Percentiles rank a stretch among this genome's conserved stretches.
Evolutionary conservation across 371 early-diverging fungal genomes (phyloP).

Genomic region (Coemansia sp.): DNA sequence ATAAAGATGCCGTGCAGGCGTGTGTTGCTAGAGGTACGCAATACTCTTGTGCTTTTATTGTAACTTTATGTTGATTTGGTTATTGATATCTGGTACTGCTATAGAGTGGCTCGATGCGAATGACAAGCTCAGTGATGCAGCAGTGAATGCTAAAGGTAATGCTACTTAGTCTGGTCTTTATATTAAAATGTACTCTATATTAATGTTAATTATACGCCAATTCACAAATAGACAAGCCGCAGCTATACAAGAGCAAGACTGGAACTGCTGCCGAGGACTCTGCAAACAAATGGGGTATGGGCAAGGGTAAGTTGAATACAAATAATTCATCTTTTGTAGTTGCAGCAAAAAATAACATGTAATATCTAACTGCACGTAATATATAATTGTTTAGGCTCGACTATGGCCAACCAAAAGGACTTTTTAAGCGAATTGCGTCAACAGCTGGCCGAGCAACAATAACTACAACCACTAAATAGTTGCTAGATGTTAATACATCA

Average conservation of each 20-base stretch:
- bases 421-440: slow-evolving; percentile 44
- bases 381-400: slow-evolving; percentile 24
- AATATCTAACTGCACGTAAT: neutral
- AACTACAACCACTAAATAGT: neutral
- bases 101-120: slow-evolving; percentile 44
- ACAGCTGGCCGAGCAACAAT: slow-evolving; percentile 16
- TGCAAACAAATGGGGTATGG: slow-evolving; percentile 23
- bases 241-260: slow-evolving; percentile 22
- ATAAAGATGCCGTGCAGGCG: no score
- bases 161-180: neutral
- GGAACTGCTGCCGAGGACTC: neutral
- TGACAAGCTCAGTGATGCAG: slow-evolving; percentile 22
- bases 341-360: neutral
- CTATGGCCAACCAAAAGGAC: slow-evolving; percentile 48
- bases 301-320: slow-evolving; percentile 20
- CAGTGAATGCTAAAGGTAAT: slow-evolving; percentile 8
- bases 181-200: no score
- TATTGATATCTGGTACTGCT: neutral
- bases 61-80: no score
- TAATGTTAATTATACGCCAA: neutral
- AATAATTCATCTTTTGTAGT: no score
- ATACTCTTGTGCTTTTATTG: no score
- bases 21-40: no score
- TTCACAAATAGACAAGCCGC: slow-evolving; percentile 25
- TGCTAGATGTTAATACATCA: neutral